Conservation (phyloP, 1,284 basidiomycete genomes). For the Heterobasidion parviporum region DNA sequence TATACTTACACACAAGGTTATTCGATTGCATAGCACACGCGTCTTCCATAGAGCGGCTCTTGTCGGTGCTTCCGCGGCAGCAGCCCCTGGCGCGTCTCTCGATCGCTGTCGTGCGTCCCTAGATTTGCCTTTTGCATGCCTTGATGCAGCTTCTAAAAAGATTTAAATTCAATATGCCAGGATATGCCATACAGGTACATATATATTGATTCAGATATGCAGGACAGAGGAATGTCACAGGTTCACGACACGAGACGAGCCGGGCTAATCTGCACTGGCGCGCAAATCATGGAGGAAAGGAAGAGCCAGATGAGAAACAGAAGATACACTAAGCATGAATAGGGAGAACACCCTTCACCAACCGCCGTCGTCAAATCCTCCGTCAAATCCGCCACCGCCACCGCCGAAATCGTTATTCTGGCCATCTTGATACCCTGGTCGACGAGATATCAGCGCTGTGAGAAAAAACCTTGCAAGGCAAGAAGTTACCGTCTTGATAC, state of each 20-base stretch:
- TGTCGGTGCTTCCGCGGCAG: not conserved
- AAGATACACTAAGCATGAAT: not conserved
- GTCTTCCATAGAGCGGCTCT: not conserved
- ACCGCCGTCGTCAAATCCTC: not conserved
- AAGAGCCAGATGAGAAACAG: not conserved
- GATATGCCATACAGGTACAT: slow-evolving; percentile 5
- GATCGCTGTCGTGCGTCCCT: not conserved
- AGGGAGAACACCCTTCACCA: not conserved
- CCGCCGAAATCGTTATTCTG: slow-evolving; percentile 12
- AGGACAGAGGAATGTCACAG: not conserved
- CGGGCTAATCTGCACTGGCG: not conserved
- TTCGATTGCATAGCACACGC: not conserved
- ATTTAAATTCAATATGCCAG: no score
- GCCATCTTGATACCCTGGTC: slow-evolving; percentile 17
- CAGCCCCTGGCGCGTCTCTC: not conserved
- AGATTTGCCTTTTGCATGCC: not conserved
- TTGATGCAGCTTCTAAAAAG: not conserved
- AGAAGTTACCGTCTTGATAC: slow-evolving; percentile 19
- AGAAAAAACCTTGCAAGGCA: not conserved
- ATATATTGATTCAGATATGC: not conserved
- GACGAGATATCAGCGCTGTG: slow-evolving; percentile 6
- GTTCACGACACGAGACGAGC: no score
- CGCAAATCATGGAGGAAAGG: not conserved
- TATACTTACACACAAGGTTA: not conserved
- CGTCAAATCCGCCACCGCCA: slow-evolving; percentile 12